Conservation (phyloP, 78 protist species). For the Emiliania huxleyi region DNA sequence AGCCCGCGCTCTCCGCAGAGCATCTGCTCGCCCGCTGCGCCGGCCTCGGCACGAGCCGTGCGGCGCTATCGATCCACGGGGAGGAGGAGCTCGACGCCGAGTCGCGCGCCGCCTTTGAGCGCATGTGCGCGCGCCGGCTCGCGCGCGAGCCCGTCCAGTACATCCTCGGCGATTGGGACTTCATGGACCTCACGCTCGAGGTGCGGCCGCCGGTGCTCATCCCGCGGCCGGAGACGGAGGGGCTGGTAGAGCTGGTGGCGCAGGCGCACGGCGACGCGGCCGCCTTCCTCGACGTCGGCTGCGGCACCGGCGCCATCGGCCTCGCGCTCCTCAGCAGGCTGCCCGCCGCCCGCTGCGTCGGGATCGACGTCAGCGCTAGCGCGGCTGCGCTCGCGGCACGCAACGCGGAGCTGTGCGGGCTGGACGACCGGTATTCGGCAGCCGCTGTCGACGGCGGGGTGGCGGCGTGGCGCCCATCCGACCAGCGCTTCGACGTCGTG, state of each 20-base stretch:
- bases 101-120: not conserved
- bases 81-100: not conserved
- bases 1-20: not conserved
- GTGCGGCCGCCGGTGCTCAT: not conserved
- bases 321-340: not conserved
- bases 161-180: slow-evolving; percentile 9
- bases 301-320: slow-evolving; percentile 25
- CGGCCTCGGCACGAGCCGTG: not conserved
- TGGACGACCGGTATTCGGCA: not conserved
- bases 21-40: not conserved
- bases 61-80: not conserved
- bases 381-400: not conserved
- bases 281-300: not conserved
- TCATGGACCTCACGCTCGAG: not conserved
- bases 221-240: not conserved
- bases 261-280: not conserved
- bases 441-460: too few relatives aligned
- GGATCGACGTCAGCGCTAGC: not conserved
- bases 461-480: too few relatives aligned
- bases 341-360: not conserved
- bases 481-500: not conserved
- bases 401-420: not conserved
- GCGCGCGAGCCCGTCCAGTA: slow-evolving; percentile 10
- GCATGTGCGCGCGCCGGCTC: not conserved
- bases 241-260: not conserved